phyloP scores from a whole-genome alignment of 257 asterid species.

The Ligustrum vulgare region DNA sequence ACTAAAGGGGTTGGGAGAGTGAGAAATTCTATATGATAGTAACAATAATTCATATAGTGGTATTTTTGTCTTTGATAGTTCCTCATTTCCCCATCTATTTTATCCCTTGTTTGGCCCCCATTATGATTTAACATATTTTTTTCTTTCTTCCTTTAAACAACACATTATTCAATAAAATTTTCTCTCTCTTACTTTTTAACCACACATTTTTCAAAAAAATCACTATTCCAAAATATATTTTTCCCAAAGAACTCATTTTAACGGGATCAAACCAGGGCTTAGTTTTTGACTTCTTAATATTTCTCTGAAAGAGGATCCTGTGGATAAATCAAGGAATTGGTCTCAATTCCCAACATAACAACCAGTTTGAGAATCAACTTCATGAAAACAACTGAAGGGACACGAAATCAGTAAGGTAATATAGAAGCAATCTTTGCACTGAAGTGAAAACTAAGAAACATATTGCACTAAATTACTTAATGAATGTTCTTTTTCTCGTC shows the following conservation, averaged over 20 bases:
- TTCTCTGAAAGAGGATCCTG: background rate
- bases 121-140: no score
- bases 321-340: background rate
- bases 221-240: no score
- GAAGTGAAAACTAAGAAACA: background rate
- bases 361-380: conserved; percentile 4
- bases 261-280: no score
- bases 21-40: background rate
- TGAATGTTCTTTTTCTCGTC: background rate
- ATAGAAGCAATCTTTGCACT: background rate
- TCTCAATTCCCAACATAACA: background rate
- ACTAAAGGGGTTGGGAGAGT: background rate
- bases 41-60: background rate
- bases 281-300: background rate
- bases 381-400: background rate
- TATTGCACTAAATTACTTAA: background rate
- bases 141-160: no score
- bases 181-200: no score
- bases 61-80: background rate
- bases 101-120: no score
- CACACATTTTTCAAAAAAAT: no score
- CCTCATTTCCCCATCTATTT: background rate
- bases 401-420: background rate
- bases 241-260: no score
- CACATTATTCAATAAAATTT: no score